Conservation (phyloP, 169 alveolate species). For the Plasmodium malariae region DNA sequence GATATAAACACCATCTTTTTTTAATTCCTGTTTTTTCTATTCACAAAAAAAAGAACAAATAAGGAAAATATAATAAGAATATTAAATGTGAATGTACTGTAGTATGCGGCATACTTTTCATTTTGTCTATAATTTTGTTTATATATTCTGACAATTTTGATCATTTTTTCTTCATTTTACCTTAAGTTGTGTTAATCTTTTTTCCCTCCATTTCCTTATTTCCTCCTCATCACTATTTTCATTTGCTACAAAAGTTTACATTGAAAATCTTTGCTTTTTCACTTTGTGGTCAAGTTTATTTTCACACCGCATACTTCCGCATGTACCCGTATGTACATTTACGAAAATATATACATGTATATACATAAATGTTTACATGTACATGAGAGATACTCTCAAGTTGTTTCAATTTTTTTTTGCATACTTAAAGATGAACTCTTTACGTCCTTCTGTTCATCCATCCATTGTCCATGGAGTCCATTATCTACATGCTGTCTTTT, state of each 20-base stretch:
- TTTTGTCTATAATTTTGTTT: background rate
- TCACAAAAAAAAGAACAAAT: background rate
- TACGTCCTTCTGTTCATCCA: constrained; percentile 14
- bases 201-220: constrained; percentile 61
- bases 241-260: constrained; percentile 28
- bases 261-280: constrained; percentile 5
- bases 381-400: too few species aligned
- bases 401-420: background rate
- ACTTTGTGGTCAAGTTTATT: background rate
- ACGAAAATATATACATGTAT: background rate
- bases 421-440: constrained; percentile 9
- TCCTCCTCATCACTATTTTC: constrained; percentile 77
- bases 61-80: background rate
- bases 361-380: background rate
- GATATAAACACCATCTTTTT: constrained; percentile 75
- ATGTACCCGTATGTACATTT: background rate
- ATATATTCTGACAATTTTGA: background rate
- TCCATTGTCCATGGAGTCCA: background rate
- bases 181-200: constrained; percentile 53
- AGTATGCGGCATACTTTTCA: too few species aligned
- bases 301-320: background rate
- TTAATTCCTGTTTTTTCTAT: constrained; percentile 60
- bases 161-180: constrained; percentile 6
- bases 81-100: too few species aligned
- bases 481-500: constrained; percentile 19